Conservation (phyloP, 495 filamentous ascomycete genomes). For the Aspergillus bridgeri region DNA sequence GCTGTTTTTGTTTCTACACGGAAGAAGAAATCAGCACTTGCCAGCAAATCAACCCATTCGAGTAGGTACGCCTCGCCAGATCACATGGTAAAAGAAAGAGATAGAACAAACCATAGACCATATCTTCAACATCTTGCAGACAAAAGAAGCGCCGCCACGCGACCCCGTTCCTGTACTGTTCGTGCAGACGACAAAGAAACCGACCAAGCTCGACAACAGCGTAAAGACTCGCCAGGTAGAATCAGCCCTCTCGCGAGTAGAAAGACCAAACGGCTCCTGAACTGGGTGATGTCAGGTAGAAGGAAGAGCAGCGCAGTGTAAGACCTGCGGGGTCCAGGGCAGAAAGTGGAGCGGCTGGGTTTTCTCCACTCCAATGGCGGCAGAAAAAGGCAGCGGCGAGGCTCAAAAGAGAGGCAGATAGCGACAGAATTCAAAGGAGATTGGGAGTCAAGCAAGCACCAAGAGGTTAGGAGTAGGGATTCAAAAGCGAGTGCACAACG, state of each 20-base stretch:
- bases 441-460: neutral
- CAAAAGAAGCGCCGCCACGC: neutral
- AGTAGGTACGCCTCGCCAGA: no score
- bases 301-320: neutral
- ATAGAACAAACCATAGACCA: constrained; percentile 85
- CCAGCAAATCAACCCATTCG: no score
- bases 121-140: constrained; percentile 89
- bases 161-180: neutral
- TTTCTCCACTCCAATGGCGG: neutral
- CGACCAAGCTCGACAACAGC: neutral
- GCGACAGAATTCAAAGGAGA: neutral
- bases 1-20: constrained; percentile 77
- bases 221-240: neutral
- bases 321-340: neutral
- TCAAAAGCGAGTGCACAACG: neutral
- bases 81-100: neutral
- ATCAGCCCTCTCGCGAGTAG: neutral
- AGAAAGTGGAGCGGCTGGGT: neutral
- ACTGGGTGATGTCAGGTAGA: neutral
- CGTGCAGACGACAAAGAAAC: neutral
- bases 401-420: neutral
- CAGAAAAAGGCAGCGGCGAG: neutral
- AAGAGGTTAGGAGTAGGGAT: neutral
- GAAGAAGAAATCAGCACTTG: neutral
- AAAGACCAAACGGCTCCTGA: neutral